Percentiles rank a stretch among this genome's conserved stretches.
Evolutionary conservation across 2,329 filamentous ascomycete species (phyloP).

Genomic region (Monosporascus sp.): DNA sequence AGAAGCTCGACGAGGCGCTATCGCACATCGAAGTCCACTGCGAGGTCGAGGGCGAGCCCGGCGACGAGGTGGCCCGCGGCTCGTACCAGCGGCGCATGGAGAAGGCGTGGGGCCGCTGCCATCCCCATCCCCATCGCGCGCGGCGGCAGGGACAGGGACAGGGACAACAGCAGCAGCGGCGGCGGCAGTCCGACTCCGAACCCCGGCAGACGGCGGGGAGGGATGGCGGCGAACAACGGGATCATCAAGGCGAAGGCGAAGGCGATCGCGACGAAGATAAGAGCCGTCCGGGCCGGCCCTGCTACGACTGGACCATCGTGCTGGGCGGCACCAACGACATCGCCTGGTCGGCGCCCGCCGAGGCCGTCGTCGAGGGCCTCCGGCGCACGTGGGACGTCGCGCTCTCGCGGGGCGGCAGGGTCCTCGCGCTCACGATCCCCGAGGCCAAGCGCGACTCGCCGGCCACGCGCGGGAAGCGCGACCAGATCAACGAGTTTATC

Average conservation of each 20-base stretch:
- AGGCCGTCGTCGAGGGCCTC: slow-evolving; percentile 45
- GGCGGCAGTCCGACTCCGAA: neutral
- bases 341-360: slow-evolving; percentile 30
- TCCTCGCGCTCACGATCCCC: slow-evolving; percentile 60
- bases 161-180: neutral
- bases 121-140: neutral
- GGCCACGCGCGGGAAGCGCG: slow-evolving; percentile 31
- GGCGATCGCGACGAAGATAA: neutral
- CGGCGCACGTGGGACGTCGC: slow-evolving; percentile 46
- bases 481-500: slow-evolving; percentile 50
- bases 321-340: slow-evolving; percentile 64
- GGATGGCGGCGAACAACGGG: neutral
- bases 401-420: slow-evolving; percentile 44
- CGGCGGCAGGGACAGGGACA: neutral
- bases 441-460: slow-evolving; percentile 36
- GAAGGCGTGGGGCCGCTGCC: slow-evolving; percentile 15
- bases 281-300: neutral
- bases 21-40: slow-evolving; percentile 34
- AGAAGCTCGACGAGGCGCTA: slow-evolving; percentile 42
- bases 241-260: no score
- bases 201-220: neutral
- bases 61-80: slow-evolving; percentile 41
- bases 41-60: slow-evolving; percentile 45
- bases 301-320: slow-evolving; percentile 59
- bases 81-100: slow-evolving; percentile 27